A percentile compares a stretch with the other conserved stretches of the same genome.
phyloP scores from a whole-genome alignment of 1,139 yeast species.

The Candida gigantensis region DNA sequence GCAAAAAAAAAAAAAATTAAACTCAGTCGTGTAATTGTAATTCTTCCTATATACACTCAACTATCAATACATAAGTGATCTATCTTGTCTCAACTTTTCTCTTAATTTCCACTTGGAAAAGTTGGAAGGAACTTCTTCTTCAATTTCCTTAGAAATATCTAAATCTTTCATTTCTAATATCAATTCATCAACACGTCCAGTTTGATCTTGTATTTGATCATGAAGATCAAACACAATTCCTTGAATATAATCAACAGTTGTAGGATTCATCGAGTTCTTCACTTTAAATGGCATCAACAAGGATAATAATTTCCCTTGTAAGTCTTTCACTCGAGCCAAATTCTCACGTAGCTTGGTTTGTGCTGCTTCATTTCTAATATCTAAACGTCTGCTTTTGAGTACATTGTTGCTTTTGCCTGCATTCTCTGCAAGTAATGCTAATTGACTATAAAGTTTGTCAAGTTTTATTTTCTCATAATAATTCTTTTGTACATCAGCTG shows the following conservation, averaged over 20 bases:
- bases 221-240: slow-evolving; percentile 25
- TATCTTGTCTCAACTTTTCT: slow-evolving; percentile 9
- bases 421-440: slow-evolving; percentile 15
- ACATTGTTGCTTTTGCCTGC: slow-evolving; percentile 9
- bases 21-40: no score
- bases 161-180: slow-evolving; percentile 13
- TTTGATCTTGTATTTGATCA: slow-evolving; percentile 18
- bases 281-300: slow-evolving; percentile 31
- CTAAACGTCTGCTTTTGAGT: slow-evolving; percentile 23
- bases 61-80: slow-evolving; percentile 1
- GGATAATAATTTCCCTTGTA: slow-evolving; percentile 21
- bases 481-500: slow-evolving; percentile 13
- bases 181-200: slow-evolving; percentile 18
- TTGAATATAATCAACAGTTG: slow-evolving; percentile 23
- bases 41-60: no score
- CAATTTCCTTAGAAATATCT: slow-evolving; percentile 3
- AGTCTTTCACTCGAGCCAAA: slow-evolving; percentile 17
- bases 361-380: slow-evolving; percentile 21
- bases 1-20: slow-evolving; percentile 1
- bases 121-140: not conserved
- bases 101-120: slow-evolving; percentile 13
- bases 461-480: slow-evolving; percentile 17
- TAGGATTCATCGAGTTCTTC: slow-evolving; percentile 14
- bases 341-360: slow-evolving; percentile 23
- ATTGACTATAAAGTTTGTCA: slow-evolving; percentile 21